Evolutionary conservation across 2,329 filamentous ascomycete species (phyloP).

Genomic region (Sordariomycetes sp.): DNA sequence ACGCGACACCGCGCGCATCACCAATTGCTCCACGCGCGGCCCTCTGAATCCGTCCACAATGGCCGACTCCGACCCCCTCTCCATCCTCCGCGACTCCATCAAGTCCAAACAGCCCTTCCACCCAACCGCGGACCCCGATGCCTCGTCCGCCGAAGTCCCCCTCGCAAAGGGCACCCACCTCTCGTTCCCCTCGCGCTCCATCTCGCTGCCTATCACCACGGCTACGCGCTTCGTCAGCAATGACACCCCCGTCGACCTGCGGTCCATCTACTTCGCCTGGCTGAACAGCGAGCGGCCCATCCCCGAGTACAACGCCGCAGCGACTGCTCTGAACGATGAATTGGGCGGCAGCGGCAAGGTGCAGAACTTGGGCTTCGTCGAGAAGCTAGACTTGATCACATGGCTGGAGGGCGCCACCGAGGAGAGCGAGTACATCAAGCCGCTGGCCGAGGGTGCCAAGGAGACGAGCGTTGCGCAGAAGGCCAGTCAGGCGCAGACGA

Average conservation of each 20-base stretch:
- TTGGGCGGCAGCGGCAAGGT: slow-evolving; percentile 60
- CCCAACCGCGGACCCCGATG: slow-evolving; percentile 62
- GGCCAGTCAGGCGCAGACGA: slow-evolving; percentile 31
- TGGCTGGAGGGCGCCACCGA: slow-evolving; percentile 88
- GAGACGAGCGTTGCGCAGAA: slow-evolving; percentile 21
- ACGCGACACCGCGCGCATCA: too few relatives aligned
- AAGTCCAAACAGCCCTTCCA: slow-evolving; percentile 59
- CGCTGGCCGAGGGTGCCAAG: slow-evolving; percentile 55
- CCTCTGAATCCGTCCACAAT: slow-evolving; percentile 1
- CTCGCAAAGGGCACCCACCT: slow-evolving; percentile 73
- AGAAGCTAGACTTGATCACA: slow-evolving; percentile 82
- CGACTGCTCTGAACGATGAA: slow-evolving; percentile 71
- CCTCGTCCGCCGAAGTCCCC: slow-evolving; percentile 46
- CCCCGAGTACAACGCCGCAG: slow-evolving; percentile 82
- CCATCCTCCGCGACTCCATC: slow-evolving; percentile 78
- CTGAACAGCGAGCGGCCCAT: slow-evolving; percentile 84
- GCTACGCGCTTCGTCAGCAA: slow-evolving; percentile 84
- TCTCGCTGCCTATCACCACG: slow-evolving; percentile 58
- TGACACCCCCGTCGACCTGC: slow-evolving; percentile 68
- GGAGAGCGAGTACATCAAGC: slow-evolving; percentile 88
- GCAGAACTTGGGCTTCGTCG: slow-evolving; percentile 83
- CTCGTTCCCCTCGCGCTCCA: slow-evolving; percentile 56
- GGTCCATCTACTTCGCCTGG: slow-evolving; percentile 95
- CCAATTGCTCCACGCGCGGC: too few relatives aligned
- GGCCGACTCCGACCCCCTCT: slow-evolving; percentile 64